Evolutionary conservation across 2,329 filamentous ascomycete species (phyloP).

Genomic region (Exophiala sp.): DNA sequence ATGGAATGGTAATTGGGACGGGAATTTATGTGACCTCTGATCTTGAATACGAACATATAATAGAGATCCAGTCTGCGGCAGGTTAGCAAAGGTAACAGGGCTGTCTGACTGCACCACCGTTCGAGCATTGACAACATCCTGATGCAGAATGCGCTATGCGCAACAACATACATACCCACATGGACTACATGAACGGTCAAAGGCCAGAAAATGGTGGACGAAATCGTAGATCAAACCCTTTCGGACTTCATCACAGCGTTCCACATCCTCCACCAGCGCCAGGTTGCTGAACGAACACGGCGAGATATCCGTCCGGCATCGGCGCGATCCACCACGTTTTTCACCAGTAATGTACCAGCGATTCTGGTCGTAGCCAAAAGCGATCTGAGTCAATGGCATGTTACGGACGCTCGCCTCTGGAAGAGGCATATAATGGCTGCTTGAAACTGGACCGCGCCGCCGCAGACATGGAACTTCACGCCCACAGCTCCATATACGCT

Average conservation of each 20-base stretch:
- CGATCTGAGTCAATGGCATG: slow-evolving; percentile 15
- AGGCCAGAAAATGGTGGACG: neutral
- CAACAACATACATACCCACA: no score
- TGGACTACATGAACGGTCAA: no score
- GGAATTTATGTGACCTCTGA: no score
- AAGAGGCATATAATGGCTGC: slow-evolving; percentile 1
- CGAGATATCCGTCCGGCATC: slow-evolving; percentile 53
- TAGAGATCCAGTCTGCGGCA: no score
- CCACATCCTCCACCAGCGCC: slow-evolving; percentile 52
- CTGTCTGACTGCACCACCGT: no score
- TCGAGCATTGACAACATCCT: no score
- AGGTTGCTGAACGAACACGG: slow-evolving; percentile 53
- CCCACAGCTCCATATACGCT: slow-evolving; percentile 47
- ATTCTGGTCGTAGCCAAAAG: slow-evolving; percentile 15
- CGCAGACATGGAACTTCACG: slow-evolving; percentile 38
- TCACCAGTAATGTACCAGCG: slow-evolving; percentile 17
- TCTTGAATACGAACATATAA: no score
- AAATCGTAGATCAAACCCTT: neutral
- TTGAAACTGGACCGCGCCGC: neutral
- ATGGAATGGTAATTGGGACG: no score
- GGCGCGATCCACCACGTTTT: slow-evolving; percentile 35
- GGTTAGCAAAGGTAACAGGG: no score
- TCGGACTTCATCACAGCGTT: slow-evolving; percentile 43
- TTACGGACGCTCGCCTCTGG: slow-evolving; percentile 7
- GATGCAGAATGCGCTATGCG: no score